A percentile compares a stretch with the other conserved stretches of the same genome.
These are phyloP conservation scores for Tirmania nivea DNA, from an alignment of 495 filamentous ascomycete species.

Conservation along the genomic window DNA sequence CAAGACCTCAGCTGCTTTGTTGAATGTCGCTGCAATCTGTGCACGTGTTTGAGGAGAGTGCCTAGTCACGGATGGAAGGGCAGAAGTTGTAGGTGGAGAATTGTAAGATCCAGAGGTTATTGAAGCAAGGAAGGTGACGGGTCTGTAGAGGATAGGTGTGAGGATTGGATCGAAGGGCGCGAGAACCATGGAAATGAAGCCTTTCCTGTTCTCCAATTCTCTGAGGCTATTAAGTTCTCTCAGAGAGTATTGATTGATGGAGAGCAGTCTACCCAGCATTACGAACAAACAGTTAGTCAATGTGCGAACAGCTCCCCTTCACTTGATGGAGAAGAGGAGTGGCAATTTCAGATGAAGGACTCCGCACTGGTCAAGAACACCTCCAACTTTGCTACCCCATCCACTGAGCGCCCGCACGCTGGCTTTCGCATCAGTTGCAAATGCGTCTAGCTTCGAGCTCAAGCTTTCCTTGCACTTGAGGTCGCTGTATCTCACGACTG, in stretches of 20 bases:
- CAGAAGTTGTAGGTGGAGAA: slow-evolving; percentile 6
- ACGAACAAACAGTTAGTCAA: slow-evolving; percentile 1
- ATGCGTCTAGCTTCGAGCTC: slow-evolving; percentile 15
- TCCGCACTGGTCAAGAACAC: slow-evolving; percentile 19
- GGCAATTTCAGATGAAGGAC: not conserved
- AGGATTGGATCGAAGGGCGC: not conserved
- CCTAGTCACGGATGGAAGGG: not conserved
- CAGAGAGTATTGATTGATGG: slow-evolving; percentile 20
- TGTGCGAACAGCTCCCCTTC: slow-evolving; percentile 1
- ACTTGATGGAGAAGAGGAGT: not conserved
- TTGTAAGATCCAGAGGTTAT: slow-evolving; percentile 10
- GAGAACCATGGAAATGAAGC: not conserved
- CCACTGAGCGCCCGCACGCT: slow-evolving; percentile 15
- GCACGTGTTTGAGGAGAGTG: slow-evolving; percentile 10
- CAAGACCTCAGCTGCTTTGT: slow-evolving; percentile 18
- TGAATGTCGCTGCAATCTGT: slow-evolving; percentile 16
- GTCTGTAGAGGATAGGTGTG: slow-evolving; percentile 4
- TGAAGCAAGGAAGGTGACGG: slow-evolving; percentile 3
- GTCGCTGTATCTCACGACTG: slow-evolving; percentile 17
- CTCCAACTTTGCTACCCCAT: slow-evolving; percentile 19
- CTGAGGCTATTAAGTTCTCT: slow-evolving; percentile 14
- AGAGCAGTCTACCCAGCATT: slow-evolving; percentile 13
- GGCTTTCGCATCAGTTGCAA: slow-evolving; percentile 15
- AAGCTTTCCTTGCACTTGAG: slow-evolving; percentile 19
- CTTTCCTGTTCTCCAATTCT: not conserved